Percentiles rank a stretch among this genome's conserved stretches.
Evolutionary conservation across 352 stramenopile species (phyloP).

Genomic region (Phytophthora sansomeana): DNA sequence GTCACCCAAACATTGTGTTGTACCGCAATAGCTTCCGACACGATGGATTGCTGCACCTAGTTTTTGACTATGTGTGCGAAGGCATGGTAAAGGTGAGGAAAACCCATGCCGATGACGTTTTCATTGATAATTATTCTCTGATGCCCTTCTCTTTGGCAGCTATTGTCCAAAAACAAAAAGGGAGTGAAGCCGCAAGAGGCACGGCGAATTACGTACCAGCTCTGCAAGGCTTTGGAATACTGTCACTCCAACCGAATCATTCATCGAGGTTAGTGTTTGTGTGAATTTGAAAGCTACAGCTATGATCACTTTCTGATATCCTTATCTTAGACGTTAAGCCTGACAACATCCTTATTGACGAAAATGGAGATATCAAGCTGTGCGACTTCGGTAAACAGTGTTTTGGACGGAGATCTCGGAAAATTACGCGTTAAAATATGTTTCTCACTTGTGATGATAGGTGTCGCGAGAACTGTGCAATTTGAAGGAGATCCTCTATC

Average conservation of each 20-base stretch:
- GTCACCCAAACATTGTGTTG: constrained; percentile 80
- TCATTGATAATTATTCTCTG: not conserved
- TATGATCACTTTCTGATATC: not conserved
- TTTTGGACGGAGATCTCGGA: not conserved
- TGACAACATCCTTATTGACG: constrained; percentile 85
- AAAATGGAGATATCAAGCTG: constrained; percentile 72
- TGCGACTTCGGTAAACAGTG: constrained; percentile 73
- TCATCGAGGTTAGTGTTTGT: constrained; percentile 63
- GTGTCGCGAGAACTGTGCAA: constrained; percentile 75
- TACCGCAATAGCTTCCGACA: constrained; percentile 85
- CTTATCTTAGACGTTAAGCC: constrained; percentile 72
- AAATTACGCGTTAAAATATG: constrained; percentile 3
- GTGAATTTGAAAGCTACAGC: not conserved
- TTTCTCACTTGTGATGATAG: constrained; percentile 28
- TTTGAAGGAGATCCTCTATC: constrained; percentile 81
- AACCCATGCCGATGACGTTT: not conserved
- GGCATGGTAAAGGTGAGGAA: constrained; percentile 71
- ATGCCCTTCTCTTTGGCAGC: constrained; percentile 27
- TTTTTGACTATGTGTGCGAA: constrained; percentile 81
- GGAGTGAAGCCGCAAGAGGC: constrained; percentile 65
- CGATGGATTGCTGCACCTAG: constrained; percentile 77
- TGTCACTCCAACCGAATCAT: constrained; percentile 85
- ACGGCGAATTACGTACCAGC: constrained; percentile 66
- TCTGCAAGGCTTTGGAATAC: constrained; percentile 79
- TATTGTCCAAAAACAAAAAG: constrained; percentile 65